Evolutionary conservation across 1,284 basidiomycete species (phyloP), one percentile per base, ranked within the genome.

Genomic region (Microstroma glucosiphilum): DNA sequence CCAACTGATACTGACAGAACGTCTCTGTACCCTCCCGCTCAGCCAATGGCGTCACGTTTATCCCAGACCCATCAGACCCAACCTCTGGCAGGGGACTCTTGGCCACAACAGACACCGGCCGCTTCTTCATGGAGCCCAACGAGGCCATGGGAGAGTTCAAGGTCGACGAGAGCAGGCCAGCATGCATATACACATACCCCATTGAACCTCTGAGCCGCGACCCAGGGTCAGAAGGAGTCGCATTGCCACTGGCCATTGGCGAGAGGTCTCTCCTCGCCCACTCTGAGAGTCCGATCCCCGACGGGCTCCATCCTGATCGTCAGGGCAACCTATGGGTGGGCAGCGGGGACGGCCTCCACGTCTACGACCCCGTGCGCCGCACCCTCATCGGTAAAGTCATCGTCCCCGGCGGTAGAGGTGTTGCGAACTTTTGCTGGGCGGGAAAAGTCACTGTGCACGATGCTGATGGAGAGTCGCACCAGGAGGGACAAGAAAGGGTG

Each of bases 351-450:
- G 69, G 69, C 7, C 65, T 70, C 1, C 69, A 69, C 60, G 67
- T 67, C 55, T 69, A 69, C 61, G 51, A 62, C 40, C 67, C 64
- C 6, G 56, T 67, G 17, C 17, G 21, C 17, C 43, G 43, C 15
- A 12, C 6, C 17, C 43, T 48, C 43, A 69, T 70, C 19, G 69
- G 69, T 30, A 69, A 69, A 40, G 60, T 69, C 48, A 58, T 67
- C 23, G 58, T 70, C 13, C 43, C 43, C 43, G 43, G 43, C 21
- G 43, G 43, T 15, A 66, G 63, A 25, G 69, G 69, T 9, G 65
- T 66, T 1, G 69, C 69, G 57, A 70, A 70, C 63, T 69, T 70
- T 21, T 70, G 69, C 58, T 70, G 67, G 69, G 69, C 69, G 0
- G 69, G 67, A 26, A 57, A 61, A 57, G 60, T 61, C 13, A 58